Conservation (phyloP, 106 monocot genomes). For the Dendrobium huoshanense region DNA sequence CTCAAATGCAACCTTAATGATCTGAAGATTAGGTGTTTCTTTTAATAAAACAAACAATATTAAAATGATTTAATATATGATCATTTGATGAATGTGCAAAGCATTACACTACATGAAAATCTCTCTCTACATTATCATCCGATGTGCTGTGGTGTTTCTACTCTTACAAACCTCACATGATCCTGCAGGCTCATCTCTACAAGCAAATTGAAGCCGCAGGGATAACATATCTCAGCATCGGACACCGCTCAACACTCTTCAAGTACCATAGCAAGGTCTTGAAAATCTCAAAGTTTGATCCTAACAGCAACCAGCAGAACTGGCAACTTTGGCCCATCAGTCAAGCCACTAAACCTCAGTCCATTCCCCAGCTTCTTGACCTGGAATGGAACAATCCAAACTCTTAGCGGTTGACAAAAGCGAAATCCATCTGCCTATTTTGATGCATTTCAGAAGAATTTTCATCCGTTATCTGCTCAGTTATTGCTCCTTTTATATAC, state of each 20-base stretch:
- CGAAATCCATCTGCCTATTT: too few relatives aligned
- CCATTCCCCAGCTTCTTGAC: constrained; percentile 10
- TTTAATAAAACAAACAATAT: too few relatives aligned
- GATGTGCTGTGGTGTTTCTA: too few relatives aligned
- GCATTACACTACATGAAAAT: too few relatives aligned
- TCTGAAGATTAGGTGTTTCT: too few relatives aligned
- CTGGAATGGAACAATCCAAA: background rate
- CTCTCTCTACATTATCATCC: too few relatives aligned
- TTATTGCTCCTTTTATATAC: too few relatives aligned
- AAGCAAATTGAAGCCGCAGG: constrained; percentile 70
- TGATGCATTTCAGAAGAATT: too few relatives aligned
- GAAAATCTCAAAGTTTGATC: constrained; percentile 41
- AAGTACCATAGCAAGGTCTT: constrained; percentile 73
- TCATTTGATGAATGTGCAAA: too few relatives aligned
- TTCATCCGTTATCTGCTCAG: too few relatives aligned
- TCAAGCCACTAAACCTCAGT: constrained; percentile 9
- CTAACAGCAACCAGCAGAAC: constrained; percentile 21
- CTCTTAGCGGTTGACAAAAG: background rate
- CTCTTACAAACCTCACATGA: background rate
- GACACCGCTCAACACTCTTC: constrained; percentile 64
- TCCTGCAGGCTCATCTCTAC: constrained; percentile 69
- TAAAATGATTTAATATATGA: too few relatives aligned
- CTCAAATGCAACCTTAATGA: too few relatives aligned
- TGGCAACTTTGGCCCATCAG: constrained; percentile 54
- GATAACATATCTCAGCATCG: constrained; percentile 85